Evolutionary conservation across 148 eudicot genomes (phyloP).

Genomic region (Dianthus caryophyllus): DNA sequence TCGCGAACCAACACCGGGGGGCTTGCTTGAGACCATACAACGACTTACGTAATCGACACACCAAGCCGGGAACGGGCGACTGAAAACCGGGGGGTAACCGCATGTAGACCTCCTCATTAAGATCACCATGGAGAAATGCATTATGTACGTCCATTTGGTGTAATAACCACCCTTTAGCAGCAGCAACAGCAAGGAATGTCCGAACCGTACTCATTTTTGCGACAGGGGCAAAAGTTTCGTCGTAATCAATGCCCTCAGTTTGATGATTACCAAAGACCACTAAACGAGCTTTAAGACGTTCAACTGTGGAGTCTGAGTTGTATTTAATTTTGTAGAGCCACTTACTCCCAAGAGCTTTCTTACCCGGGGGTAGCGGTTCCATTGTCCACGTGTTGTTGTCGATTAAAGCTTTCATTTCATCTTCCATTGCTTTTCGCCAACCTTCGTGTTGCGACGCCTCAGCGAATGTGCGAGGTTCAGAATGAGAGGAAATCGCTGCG

Average conservation of each 20-base stretch:
- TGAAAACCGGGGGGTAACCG: background rate
- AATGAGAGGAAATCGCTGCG: background rate
- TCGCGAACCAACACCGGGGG: background rate
- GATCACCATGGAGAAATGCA: no score
- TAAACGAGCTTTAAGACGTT: background rate
- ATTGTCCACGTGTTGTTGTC: background rate
- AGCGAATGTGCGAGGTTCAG: background rate
- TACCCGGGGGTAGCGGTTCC: background rate
- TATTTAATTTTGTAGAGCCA: background rate
- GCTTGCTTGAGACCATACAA: background rate
- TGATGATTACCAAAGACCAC: background rate
- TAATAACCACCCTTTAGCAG: background rate
- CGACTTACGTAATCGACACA: background rate
- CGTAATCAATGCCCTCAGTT: background rate
- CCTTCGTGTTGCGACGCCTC: background rate
- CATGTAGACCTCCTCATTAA: no score
- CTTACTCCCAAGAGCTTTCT: background rate
- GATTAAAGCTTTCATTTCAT: background rate
- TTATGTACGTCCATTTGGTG: background rate
- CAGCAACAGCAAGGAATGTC: background rate
- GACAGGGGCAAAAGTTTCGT: background rate
- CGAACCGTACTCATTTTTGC: background rate
- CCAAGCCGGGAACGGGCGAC: background rate
- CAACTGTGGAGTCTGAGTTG: background rate
- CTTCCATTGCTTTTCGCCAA: background rate